phyloP scores from a whole-genome alignment of 805 yeast genomes.

The Kazachstania bromeliacearum region DNA sequence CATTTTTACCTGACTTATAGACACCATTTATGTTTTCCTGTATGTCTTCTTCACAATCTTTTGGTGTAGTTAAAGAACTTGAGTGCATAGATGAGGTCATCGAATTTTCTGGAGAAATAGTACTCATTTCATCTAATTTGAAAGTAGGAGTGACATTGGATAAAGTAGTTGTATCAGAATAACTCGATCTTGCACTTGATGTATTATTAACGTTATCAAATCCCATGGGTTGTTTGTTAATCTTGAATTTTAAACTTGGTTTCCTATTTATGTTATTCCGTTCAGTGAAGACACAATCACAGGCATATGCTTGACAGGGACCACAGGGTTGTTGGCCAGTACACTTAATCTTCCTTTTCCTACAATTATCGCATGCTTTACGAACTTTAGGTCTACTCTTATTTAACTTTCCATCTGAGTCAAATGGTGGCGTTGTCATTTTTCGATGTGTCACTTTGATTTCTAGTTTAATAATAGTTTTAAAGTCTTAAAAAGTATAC shows the following conservation, averaged over 20 bases:
- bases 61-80: not conserved
- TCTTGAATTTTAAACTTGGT: too few relatives aligned
- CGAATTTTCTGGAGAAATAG: too few relatives aligned
- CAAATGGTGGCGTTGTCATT: not conserved
- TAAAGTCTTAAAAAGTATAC: too few relatives aligned
- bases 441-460: not conserved
- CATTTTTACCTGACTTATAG: not conserved
- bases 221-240: too few relatives aligned
- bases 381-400: constrained; percentile 8
- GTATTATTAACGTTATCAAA: too few relatives aligned
- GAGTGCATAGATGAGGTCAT: not conserved
- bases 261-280: too few relatives aligned
- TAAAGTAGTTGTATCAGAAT: too few relatives aligned
- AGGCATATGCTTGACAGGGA: constrained; percentile 25
- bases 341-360: constrained; percentile 28
- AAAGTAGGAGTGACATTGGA: too few relatives aligned
- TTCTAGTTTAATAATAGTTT: too few relatives aligned
- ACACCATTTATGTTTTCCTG: constrained; percentile 2
- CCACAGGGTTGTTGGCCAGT: constrained; percentile 28
- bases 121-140: too few relatives aligned
- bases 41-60: too few relatives aligned
- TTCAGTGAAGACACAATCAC: constrained; percentile 19
- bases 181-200: too few relatives aligned
- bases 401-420: not conserved
- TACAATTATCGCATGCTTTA: constrained; percentile 26